Percentiles rank a stretch among this genome's conserved stretches.
These are phyloP conservation scores for Aegilops sharonensis DNA, from an alignment of 176 grass and related monocot genomes.

Conservation along the genomic window DNA sequence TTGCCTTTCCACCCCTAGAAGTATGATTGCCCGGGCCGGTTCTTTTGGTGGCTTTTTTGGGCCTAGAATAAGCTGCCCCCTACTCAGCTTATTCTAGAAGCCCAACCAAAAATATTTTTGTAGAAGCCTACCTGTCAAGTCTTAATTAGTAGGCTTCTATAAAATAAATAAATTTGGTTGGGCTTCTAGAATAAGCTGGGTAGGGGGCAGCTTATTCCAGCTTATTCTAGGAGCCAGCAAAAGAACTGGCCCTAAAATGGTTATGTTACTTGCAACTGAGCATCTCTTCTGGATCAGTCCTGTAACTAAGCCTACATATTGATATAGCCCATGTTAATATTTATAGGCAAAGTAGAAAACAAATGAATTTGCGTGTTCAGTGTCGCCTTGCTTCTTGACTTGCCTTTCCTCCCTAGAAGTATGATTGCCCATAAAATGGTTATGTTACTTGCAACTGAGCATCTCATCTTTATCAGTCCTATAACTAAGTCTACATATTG, in stretches of 20 bases:
- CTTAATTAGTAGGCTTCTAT: too few species aligned
- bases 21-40: not conserved
- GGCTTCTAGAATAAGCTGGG: too few species aligned
- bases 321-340: constrained; percentile 2
- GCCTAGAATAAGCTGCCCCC: too few species aligned
- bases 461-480: not conserved
- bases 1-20: not conserved
- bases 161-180: too few species aligned
- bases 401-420: not conserved
- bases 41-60: too few species aligned
- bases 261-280: not conserved
- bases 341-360: constrained; percentile 3
- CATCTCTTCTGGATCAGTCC: not conserved
- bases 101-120: too few species aligned
- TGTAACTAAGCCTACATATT: not conserved
- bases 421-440: not conserved
- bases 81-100: too few species aligned
- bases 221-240: too few species aligned
- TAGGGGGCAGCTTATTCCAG: too few species aligned
- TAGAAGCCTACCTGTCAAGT: too few species aligned
- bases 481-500: not conserved
- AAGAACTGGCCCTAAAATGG: not conserved
- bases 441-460: not conserved
- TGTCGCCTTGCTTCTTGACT: not conserved
- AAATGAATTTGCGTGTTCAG: not conserved